Base-by-base conservation (phyloP, 78 protist species). In the Speleostelium caveatum region DNA sequence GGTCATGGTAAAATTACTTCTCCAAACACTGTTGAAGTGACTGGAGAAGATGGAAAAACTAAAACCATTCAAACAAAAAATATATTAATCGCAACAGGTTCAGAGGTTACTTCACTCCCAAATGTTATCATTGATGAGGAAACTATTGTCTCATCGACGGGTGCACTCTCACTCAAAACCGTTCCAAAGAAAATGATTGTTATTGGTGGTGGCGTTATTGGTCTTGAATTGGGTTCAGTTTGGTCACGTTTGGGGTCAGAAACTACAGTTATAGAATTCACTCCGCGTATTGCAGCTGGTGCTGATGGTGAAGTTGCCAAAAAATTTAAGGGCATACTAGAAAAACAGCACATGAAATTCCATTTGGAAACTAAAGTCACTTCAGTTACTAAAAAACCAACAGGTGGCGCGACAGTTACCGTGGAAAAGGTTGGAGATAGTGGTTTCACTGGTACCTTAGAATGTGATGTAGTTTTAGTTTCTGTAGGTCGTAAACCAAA, bases 151-250 rank as follows among this genome's bases (percentile, higher is more conserved):
- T 79, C 98, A 1, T 97, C 99, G 17, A 98, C 99, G 5, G 99
- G 99, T n/a, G 99, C 99, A 0, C 96, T 99, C 4, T 17, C 93
- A 7, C 69, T 99, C 35, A 28, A 51, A 51, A 22, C 67, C 73
- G 96, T 98, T n/a, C 99, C 99, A 60, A 77, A 98, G 95, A 60
- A 85, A 32, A 16, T 99, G 83, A 73, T 97, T 21, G 97, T 98
- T n/a, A 90, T 98, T 30, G 99, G 99, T 17, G 99, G 97, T 17
- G 99, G 99, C n/a, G 99, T 99, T 24, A 99, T 99, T 73, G 99
- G 99, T 67, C 95, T 99, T 12, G 99, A 99, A 89, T 58, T 98
- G 86, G 99, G 99, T 38, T 94, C 98, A 8, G 99, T 99, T 8
- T 99, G 99, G 99, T 33, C 92, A 33, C 96, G 99, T n/a, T 93